Conservation (phyloP, 192 early-diverging fungal genomes). For the Glomus cerebriforme region DNA sequence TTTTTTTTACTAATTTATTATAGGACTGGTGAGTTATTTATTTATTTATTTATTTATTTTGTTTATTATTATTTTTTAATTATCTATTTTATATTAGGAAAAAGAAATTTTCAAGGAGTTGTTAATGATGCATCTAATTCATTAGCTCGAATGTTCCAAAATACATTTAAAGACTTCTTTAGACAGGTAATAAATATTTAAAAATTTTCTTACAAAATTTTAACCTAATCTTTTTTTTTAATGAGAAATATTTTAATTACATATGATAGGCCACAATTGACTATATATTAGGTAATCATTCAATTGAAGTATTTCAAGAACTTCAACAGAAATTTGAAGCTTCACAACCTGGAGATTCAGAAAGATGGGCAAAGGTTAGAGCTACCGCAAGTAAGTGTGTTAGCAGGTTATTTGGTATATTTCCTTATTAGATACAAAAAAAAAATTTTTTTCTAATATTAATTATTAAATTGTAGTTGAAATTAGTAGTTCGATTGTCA, state of each 20-base stretch:
- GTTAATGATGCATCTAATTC: constrained; percentile 80
- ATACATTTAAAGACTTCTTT: constrained; percentile 75
- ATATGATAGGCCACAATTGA: constrained; percentile 50
- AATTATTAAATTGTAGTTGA: constrained; percentile 39
- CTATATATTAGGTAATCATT: constrained; percentile 48
- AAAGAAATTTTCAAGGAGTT: constrained; percentile 70
- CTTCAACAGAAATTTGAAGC: constrained; percentile 37
- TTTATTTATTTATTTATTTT: not conserved
- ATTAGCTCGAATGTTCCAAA: constrained; percentile 71
- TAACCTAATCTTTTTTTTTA: not conserved
- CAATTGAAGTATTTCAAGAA: constrained; percentile 39
- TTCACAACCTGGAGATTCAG: constrained; percentile 46
- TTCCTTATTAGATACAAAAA: not conserved
- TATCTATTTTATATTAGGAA: too few species aligned
- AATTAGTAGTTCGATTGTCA: constrained; percentile 62
- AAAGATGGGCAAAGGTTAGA: constrained; percentile 42
- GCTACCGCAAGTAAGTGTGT: constrained; percentile 44
- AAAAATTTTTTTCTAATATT: not conserved
- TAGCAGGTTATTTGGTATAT: not conserved
- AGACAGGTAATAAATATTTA: constrained; percentile 43
- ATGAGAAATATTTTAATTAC: not conserved
- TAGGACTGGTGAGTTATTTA: not conserved
- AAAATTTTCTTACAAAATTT: not conserved
- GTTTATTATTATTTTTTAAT: too few species aligned
- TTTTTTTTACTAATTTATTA: not conserved